These are phyloP conservation scores for Gaeumannomyces tritici DNA, from an alignment of 2,329 filamentous ascomycete species.

Conservation along the genomic window DNA sequence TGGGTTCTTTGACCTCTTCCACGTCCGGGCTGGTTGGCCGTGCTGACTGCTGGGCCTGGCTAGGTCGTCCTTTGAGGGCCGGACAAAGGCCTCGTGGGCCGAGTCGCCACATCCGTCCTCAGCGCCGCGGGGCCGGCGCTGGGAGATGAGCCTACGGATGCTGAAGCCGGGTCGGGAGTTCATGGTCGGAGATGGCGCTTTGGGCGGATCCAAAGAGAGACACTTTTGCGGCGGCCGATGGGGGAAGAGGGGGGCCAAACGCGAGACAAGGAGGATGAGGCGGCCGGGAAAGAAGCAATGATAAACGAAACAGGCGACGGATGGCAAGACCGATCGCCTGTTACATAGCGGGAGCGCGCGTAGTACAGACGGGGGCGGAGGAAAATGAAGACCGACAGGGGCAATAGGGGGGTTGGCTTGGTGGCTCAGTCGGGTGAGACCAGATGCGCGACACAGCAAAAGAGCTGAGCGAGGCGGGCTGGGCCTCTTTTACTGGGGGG, in stretches of 20 bases:
- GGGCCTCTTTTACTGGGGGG: no score
- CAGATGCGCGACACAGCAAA: background rate
- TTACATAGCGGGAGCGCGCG: slow-evolving; percentile 11
- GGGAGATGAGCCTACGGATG: slow-evolving; percentile 32
- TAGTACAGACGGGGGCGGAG: no score
- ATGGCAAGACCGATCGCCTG: slow-evolving; percentile 5
- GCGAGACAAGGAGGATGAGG: background rate
- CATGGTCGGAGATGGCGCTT: slow-evolving; percentile 18
- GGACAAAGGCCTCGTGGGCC: background rate
- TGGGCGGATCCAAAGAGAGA: no score
- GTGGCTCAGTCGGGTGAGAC: no score
- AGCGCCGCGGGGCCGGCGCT: slow-evolving; percentile 13
- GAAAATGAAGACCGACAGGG: no score
- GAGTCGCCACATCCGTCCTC: slow-evolving; percentile 8
- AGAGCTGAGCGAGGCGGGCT: no score
- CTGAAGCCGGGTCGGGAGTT: slow-evolving; percentile 30
- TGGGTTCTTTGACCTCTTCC: slow-evolving; percentile 13
- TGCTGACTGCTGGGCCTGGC: slow-evolving; percentile 2
- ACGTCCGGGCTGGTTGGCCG: slow-evolving; percentile 11
- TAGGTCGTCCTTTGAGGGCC: background rate
- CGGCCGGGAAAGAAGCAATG: background rate
- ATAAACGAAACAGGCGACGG: slow-evolving; percentile 1
- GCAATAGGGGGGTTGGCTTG: no score
- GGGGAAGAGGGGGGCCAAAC: background rate
- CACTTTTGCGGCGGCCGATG: no score